Conservation (phyloP, 306 rosid genomes). For the Lagenaria siceraria region DNA sequence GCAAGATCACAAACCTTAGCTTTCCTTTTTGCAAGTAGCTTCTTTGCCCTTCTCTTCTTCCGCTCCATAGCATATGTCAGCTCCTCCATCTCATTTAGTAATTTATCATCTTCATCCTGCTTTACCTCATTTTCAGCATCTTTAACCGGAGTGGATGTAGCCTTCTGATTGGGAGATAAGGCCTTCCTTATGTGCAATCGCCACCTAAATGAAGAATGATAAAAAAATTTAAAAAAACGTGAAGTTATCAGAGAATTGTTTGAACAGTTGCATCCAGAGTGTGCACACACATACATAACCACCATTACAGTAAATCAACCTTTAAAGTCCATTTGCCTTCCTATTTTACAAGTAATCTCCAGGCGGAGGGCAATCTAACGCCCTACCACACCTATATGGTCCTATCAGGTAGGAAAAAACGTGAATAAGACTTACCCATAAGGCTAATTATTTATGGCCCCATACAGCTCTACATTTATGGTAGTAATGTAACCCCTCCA, state of each 20-base stretch:
- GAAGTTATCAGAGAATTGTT: background rate
- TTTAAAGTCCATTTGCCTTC: background rate
- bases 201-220: conserved; percentile 22
- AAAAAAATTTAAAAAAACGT: background rate
- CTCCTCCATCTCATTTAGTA: conserved; percentile 95
- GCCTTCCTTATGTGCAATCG: conserved; percentile 37
- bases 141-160: conserved; percentile 15
- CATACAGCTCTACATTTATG: background rate
- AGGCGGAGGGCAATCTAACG: background rate
- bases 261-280: background rate
- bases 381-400: background rate
- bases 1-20: conserved; percentile 44
- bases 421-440: background rate
- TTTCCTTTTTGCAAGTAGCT: conserved; percentile 59
- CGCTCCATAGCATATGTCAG: conserved; percentile 58
- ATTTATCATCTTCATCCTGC: conserved; percentile 59
- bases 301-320: background rate
- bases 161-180: conserved; percentile 29
- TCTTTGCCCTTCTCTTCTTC: conserved; percentile 73
- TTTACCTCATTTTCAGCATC: conserved; percentile 22
- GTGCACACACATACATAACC: background rate
- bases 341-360: background rate
- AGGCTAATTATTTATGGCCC: background rate
- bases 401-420: background rate
- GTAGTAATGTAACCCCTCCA: background rate